These are phyloP conservation scores for Hydnum rufescens DNA, from an alignment of 768 basidiomycete genomes.

Conservation along the genomic window DNA sequence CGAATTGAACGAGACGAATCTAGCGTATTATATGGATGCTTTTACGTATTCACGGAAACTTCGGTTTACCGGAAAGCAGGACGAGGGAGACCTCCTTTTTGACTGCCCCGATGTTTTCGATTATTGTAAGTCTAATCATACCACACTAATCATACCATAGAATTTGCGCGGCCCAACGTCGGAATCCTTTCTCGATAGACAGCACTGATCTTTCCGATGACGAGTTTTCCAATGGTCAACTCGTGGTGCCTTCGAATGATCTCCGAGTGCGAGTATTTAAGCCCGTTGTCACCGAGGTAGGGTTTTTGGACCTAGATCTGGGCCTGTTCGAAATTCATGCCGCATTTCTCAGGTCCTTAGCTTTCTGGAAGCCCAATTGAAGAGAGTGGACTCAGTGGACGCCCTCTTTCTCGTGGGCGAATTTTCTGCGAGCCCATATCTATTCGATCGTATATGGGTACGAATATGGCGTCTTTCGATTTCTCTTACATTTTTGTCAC, in stretches of 20 bases:
- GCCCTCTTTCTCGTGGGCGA: conserved; percentile 80
- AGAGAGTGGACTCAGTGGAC: conserved; percentile 46
- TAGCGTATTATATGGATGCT: conserved; percentile 67
- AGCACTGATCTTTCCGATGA: conserved; percentile 63
- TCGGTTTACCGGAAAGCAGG: conserved; percentile 44
- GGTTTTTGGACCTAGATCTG: conserved; percentile 9
- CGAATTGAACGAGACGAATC: conserved; percentile 60
- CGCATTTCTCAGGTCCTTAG: conserved; percentile 36
- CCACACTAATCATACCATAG: too few species aligned
- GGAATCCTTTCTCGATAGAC: too few species aligned
- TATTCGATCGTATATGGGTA: conserved; percentile 61
- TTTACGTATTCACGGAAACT: conserved; percentile 82
- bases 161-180: too few species aligned
- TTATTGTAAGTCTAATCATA: conserved; percentile 14
- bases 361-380: conserved; percentile 57
- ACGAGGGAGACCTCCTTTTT: conserved; percentile 76
- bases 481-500: neutral
- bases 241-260: conserved; percentile 62
- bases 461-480: conserved; percentile 15
- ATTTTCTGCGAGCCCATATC: conserved; percentile 67
- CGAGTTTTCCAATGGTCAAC: conserved; percentile 63
- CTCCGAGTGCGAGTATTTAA: conserved; percentile 74
- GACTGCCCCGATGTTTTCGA: conserved; percentile 72
- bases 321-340: too few species aligned
- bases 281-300: conserved; percentile 61